Evolutionary conservation across 768 basidiomycete genomes (phyloP).

Genomic region (Coprinopsis sp.): DNA sequence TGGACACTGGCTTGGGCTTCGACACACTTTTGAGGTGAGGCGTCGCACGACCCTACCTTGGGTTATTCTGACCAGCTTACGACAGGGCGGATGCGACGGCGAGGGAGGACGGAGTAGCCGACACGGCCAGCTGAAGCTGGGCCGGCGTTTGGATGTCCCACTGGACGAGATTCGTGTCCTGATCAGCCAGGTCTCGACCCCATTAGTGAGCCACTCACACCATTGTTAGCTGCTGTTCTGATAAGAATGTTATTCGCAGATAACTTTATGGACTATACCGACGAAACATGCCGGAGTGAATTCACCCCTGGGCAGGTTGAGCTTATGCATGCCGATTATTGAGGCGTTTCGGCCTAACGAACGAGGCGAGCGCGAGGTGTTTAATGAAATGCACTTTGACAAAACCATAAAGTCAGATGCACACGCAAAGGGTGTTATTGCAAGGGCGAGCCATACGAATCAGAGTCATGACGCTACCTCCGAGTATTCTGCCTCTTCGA

Average conservation of each 20-base stretch:
- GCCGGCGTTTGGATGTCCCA: conserved; percentile 29
- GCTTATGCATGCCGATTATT: conserved; percentile 36
- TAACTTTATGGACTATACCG: conserved; percentile 53
- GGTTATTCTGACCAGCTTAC: background rate
- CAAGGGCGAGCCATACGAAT: background rate
- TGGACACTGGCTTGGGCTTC: conserved; percentile 33
- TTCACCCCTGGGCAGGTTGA: conserved; percentile 44
- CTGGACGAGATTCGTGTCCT: conserved; percentile 17
- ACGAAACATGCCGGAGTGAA: conserved; percentile 44
- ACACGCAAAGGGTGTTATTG: background rate
- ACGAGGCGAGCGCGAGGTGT: too few relatives aligned
- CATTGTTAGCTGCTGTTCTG: background rate
- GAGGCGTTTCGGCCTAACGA: conserved; percentile 32
- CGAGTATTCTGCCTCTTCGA: conserved; percentile 46
- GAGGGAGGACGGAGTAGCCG: conserved; percentile 23
- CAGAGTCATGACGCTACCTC: conserved; percentile 8
- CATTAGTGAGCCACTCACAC: conserved; percentile 20
- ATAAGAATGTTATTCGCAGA: conserved; percentile 17
- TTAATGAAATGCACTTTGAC: too few relatives aligned
- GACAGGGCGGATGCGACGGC: conserved; percentile 19
- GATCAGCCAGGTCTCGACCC: conserved; percentile 28
- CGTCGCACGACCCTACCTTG: background rate
- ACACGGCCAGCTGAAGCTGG: conserved; percentile 24
- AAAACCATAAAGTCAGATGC: background rate
- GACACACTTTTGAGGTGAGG: conserved; percentile 37